These are phyloP conservation scores for Coleophoma crateriformis DNA, from an alignment of 2,329 filamentous ascomycete species.

Conservation along the genomic window DNA sequence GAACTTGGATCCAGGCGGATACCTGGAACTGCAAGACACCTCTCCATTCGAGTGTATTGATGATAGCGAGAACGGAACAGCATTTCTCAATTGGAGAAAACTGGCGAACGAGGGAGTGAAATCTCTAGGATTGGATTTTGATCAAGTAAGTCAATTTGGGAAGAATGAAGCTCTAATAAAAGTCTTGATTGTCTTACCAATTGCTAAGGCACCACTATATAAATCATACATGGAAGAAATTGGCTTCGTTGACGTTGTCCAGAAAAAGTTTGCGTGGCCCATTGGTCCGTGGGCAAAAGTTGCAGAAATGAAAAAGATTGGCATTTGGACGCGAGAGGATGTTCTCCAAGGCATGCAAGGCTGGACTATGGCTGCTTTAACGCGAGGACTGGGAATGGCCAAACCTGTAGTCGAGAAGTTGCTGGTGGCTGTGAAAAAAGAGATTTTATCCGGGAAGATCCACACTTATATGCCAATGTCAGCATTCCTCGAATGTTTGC, in stretches of 20 bases:
- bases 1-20: constrained; percentile 36
- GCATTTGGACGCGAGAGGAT: constrained; percentile 15
- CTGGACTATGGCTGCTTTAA: background rate
- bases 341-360: background rate
- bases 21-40: constrained; percentile 36
- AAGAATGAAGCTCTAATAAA: no score
- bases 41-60: constrained; percentile 31
- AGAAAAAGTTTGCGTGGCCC: constrained; percentile 42
- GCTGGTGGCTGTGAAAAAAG: background rate
- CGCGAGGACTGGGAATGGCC: background rate
- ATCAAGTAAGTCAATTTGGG: background rate
- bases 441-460: background rate
- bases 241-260: constrained; percentile 17
- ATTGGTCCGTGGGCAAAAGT: constrained; percentile 44
- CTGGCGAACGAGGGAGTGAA: constrained; percentile 4
- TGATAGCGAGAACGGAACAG: constrained; percentile 21
- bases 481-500: background rate
- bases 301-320: constrained; percentile 19
- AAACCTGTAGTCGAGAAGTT: background rate
- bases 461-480: background rate
- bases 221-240: constrained; percentile 1
- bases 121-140: background rate
- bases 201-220: background rate
- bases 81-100: constrained; percentile 10
- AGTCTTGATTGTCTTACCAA: no score